Evolutionary conservation across 2,329 filamentous ascomycete genomes (phyloP), one percentile per base, ranked within the genome.

Genomic region (Fusarium circinatum): DNA sequence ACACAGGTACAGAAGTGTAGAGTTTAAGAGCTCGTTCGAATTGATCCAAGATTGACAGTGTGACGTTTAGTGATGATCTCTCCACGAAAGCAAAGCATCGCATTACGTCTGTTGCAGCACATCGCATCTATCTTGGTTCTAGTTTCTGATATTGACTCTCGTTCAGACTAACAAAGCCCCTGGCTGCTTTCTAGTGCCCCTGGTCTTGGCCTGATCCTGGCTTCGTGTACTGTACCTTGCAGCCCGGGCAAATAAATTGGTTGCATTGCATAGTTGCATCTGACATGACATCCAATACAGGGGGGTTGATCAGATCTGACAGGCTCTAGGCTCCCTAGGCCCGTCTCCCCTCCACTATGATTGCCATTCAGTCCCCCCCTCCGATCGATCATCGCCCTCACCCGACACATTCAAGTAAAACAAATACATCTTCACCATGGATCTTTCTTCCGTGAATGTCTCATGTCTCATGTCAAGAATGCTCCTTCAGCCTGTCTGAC

Each of bases 381-480:
- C 55, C 55, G 70, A 70, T 73, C 58, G 58, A 34, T 63, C 65
- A 47, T 48, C 36, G 48, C 49, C 42, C 49, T 63, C 58, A 47
- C 20, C 41, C 28, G 34, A 41, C 36, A n/a, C 28, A 65, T 56
- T 65, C 70, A 65, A 70, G 62, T 47, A 62, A 54, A 41, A 59
- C 47, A 59, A 62, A 47, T 62, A 15, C 60, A 52, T 59, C 34
- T 30, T 36, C 30, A 65, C 65, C 41, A 22, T 55, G 34, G 44
- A 48, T 59, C 34, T 52, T 48, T 44, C 42, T 28, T 45, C 56
- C 30, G 47, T 34, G 10, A 30, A 57, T 71, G 70, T 74, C 70
- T 74, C 57, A 71, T 45, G 15, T 74, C 70, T 74, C 61, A 67
- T 41, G n/a, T 62, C n/a, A 73, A 73, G 70, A 73, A 73, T 73